A percentile compares a stretch with the other conserved stretches of the same genome.
phyloP scores from a whole-genome alignment of 129 eudicot species.

The Flaveria sonorensis region DNA sequence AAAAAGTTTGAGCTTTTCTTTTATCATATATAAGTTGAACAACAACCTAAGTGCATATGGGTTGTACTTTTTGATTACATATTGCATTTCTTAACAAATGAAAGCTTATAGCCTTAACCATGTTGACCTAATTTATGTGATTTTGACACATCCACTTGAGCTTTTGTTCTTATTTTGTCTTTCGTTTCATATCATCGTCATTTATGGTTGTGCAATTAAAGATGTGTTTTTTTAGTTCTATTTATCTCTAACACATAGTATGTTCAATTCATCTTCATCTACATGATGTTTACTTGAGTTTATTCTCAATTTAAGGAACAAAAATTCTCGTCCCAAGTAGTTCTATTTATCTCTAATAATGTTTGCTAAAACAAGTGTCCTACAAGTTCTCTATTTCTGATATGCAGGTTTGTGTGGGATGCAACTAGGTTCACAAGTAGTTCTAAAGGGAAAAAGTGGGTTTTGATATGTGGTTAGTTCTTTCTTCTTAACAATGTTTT shows the following conservation, averaged over 20 bases:
- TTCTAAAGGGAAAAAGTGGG: constrained; percentile 68
- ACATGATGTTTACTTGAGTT: constrained; percentile 2
- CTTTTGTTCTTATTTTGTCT: no score
- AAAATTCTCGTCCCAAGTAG: constrained; percentile 77
- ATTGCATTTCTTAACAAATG: no score
- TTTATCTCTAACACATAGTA: background rate
- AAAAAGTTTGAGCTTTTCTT: no score
- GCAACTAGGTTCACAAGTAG: constrained; percentile 84
- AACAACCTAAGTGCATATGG: no score
- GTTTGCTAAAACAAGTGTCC: background rate
- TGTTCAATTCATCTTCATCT: background rate
- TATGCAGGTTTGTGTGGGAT: constrained; percentile 45
- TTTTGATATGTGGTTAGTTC: background rate
- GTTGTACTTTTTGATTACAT: no score
- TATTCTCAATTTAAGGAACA: constrained; percentile 70
- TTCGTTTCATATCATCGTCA: no score
- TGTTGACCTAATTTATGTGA: no score
- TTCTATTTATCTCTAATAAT: background rate
- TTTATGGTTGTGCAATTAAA: background rate
- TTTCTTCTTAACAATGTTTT: background rate
- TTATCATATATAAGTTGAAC: no score
- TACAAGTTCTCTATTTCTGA: background rate
- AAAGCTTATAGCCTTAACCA: no score
- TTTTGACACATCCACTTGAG: no score
- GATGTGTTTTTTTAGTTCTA: background rate